Percentiles rank a stretch among this genome's conserved stretches.
Conservation (phyloP, 495 filamentous ascomycete genomes). For the Wilcoxina mikolae region DNA sequence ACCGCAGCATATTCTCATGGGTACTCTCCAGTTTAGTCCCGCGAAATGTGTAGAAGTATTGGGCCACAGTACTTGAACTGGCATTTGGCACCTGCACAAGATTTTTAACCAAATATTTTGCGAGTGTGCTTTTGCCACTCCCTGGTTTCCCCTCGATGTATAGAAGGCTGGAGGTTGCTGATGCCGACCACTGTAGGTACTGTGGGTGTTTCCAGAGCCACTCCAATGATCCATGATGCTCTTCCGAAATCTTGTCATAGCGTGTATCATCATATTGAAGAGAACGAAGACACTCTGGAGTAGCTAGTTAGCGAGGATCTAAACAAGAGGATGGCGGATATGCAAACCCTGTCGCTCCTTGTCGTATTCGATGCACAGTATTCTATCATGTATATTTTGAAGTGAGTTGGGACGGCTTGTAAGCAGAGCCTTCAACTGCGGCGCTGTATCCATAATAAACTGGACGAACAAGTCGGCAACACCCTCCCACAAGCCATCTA, state of each 20-base stretch:
- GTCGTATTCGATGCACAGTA: constrained; percentile 1
- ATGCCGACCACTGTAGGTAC: constrained; percentile 1
- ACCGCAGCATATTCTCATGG: constrained; percentile 2
- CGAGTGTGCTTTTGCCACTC: constrained; percentile 11
- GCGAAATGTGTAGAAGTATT: constrained; percentile 5
- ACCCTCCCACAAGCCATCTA: background rate
- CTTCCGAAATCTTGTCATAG: constrained; percentile 6
- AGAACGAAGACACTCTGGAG: background rate
- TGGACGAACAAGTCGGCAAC: background rate
- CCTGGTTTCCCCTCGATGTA: constrained; percentile 13
- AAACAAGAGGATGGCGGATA: background rate
- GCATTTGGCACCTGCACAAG: background rate
- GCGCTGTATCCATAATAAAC: background rate
- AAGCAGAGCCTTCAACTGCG: background rate
- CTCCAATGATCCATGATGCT: constrained; percentile 1
- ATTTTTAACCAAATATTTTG: constrained; percentile 2
- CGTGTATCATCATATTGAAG: constrained; percentile 2
- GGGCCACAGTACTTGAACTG: background rate
- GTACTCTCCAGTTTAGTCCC: background rate
- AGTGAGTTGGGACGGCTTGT: background rate
- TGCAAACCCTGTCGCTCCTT: constrained; percentile 6
- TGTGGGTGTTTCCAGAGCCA: constrained; percentile 5
- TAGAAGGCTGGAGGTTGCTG: background rate
- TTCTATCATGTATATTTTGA: background rate
- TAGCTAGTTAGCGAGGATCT: background rate